Evolutionary conservation across 192 early-diverging fungal species (phyloP), one percentile per base, ranked within the genome.

Genomic region (Backusella circina): DNA sequence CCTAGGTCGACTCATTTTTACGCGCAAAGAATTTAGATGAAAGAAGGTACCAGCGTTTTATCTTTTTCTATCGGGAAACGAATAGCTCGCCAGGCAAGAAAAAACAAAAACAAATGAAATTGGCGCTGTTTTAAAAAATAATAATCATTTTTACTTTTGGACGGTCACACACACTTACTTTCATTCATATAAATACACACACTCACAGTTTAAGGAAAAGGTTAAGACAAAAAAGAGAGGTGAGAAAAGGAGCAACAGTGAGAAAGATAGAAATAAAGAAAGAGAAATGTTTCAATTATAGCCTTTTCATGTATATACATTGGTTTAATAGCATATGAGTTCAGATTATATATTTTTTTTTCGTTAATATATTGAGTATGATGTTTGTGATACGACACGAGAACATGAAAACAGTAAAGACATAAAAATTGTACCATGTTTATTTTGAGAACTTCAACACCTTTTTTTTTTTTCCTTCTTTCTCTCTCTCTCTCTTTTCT

Each of bases 1-100:
- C 76, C 88, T 91, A 84, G 90, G 90, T 28, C 82, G 75, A 66
- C 65, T 78, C 65, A 78, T 76, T 57, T n/a, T 57, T 57, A 23
- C 23, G 23, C 51, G 51, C 23, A 21, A 26, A 57, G 51, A 57
- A 57, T 57, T 23, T 57, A 57, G 51, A 57, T 57, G 51, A 57
- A 47, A 57, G 51, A 57, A 57, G 51, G 51, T 57, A 57, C 51
- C n/a, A n/a, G 23, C 23, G 12, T 21, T 23, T 57, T 57, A 47
- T n/a, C 18, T 57, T 26, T 57, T 54, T 12, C n/a, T 57, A 57
- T 57, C 51, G 51, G 51, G 23, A 57, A 57, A 57, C 51, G 51
- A 18, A 57, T 9, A 57, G 21, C 51, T 6, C 50, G n/a, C 50
- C 50, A 51, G 7, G 50, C 16, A 21, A 51, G n/a, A n/a, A 21